Base-by-base conservation (phyloP, 1,284 basidiomycete genomes). In the Ganoderma boninense region DNA sequence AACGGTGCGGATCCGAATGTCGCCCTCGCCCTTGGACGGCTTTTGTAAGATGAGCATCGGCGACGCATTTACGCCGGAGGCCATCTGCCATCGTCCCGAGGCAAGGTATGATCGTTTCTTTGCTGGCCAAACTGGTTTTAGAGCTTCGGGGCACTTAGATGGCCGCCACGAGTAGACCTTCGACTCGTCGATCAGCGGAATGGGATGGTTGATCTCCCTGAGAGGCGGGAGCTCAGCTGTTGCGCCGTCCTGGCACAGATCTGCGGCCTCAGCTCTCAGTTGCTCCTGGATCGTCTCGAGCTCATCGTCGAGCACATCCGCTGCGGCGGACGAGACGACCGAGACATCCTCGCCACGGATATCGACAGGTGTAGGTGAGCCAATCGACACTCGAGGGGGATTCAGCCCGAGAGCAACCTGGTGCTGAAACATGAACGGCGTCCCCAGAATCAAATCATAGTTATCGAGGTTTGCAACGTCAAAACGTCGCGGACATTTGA, bases 201-300 rank as follows among this genome's bases (percentile, higher is more conserved):
- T 84, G 0, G 62, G 61, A 62, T 84, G 82, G 64, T 84, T 84
- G 4, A 84, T 80, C 0, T 70, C 80, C 0, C 80, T 62, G 0
- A 83, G 46, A n/a, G 46, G 46, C 1, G 46, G 46, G 8, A 49
- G 46, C 2, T 49, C 46, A n/a, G 46, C 46, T 1, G 20, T 49
- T 10, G 46, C 20, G 1, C 46, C 46, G 8, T 49, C 46, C 8
- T 49, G 46, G 46, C 46, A 49, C 20, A 49, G n/a, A 20, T 49
- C 46, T 20, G n/a, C 7, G 20, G 46, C 46, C 6, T 49, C 46
- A 3, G 20, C 18, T 20, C 46, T 6, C 20, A 49, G 46, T 20
- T 49, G 46, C 20, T n/a, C 46, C 4, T 20, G 46, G 46, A 49
- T 20, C 20, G n/a, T n/a, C 46, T 49, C 46, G n/a, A 49, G 46